Evolutionary conservation across 805 yeast species (phyloP).

Genomic region (Kazachstania taianensis): DNA sequence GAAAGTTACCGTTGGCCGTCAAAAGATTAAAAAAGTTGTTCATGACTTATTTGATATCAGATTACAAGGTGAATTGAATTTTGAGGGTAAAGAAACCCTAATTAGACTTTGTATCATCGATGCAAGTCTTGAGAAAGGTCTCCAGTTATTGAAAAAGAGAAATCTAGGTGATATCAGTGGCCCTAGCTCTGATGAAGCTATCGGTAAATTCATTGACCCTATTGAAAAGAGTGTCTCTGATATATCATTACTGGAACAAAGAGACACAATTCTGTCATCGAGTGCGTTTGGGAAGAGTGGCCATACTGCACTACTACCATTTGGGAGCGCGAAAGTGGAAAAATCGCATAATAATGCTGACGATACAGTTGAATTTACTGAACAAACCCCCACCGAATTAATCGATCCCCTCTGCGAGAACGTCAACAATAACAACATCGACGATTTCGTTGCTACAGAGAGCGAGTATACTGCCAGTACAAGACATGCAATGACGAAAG

Average conservation of each 20-base stretch:
- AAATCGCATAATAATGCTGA: slow-evolving; percentile 21
- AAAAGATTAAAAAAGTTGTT: slow-evolving; percentile 37
- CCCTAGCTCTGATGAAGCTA: neutral
- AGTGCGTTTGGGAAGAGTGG: slow-evolving; percentile 24
- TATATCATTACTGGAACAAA: neutral
- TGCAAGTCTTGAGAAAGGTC: slow-evolving; percentile 53
- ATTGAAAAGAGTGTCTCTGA: slow-evolving; percentile 3
- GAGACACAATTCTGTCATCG: slow-evolving; percentile 14
- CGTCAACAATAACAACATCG: neutral
- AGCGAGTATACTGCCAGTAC: too few species aligned
- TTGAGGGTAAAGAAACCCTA: slow-evolving; percentile 72
- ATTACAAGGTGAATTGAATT: slow-evolving; percentile 41
- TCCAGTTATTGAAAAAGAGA: slow-evolving; percentile 25
- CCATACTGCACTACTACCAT: slow-evolving; percentile 28
- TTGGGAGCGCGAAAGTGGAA: slow-evolving; percentile 26
- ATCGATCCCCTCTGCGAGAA: slow-evolving; percentile 4
- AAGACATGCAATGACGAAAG: slow-evolving; percentile 2
- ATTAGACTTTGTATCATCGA: slow-evolving; percentile 64
- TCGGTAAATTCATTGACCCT: neutral
- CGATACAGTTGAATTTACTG: slow-evolving; percentile 24
- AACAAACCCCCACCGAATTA: slow-evolving; percentile 3
- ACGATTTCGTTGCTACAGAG: too few species aligned
- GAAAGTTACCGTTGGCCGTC: slow-evolving; percentile 31
- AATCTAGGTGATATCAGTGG: neutral
- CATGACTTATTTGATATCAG: slow-evolving; percentile 52